Base-by-base conservation (phyloP, 495 filamentous ascomycete genomes). In the Evernia prunastri region DNA sequence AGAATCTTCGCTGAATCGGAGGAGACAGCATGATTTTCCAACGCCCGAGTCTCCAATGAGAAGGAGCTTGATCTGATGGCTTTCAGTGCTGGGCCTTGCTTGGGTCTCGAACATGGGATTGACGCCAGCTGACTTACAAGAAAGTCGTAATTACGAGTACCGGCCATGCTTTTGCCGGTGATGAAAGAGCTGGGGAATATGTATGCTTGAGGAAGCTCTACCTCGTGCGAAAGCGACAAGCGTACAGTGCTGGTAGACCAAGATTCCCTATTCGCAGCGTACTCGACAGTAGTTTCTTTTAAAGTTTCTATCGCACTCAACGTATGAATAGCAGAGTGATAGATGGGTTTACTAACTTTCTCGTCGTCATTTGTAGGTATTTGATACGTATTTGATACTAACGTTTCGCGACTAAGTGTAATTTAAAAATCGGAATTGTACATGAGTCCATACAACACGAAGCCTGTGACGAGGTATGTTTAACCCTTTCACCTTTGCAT, bases 21-120 rank as follows among this genome's bases (percentile, higher is more conserved):
- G 82, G 71, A 98, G 84, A 78, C 94, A 98, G 83, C 94, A 98
- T 66, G 94, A 97, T 78, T 98, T 98, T 69, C 94, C 94, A 13
- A 97, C 94, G 65, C 94, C 94, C 20, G 92, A 96, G 80, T 98
- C 94, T 71, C 94, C 94, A 73, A 98, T 98, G 74, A 98, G 85
- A 72, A 99, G 84, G 61, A 99, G 84, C 81, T 99, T 99, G 81
- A 99, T 99, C 94, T 97, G 73, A 45, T 23, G 35, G 15, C 20
- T 57, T 51, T 53, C 29, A 56, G 53, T 59, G 35, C 37, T 5
- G 29, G 8, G 33, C 56, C 18, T 45, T 54, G 54, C 37, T 15
- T 35, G 42, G 31, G 56, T 56, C 42, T 39, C 33, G 2, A 6
- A n/a, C 20, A 2, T 61, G 33, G 27, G n/a, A 66, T 53, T 37